Evolutionary conservation across 768 basidiomycete genomes (phyloP).

Genomic region (Cystoderma amianthinum): DNA sequence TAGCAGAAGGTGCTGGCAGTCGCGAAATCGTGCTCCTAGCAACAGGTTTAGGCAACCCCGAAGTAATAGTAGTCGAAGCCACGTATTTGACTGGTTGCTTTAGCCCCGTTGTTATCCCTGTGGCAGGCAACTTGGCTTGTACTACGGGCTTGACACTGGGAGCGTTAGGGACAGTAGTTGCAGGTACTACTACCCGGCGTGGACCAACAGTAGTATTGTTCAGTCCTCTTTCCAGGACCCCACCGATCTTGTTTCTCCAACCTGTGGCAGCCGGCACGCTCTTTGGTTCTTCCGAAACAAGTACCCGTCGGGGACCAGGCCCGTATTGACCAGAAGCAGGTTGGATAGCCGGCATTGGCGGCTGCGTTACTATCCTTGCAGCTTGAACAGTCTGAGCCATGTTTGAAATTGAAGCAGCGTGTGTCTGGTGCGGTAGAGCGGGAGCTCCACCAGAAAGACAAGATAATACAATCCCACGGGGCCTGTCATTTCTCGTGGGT

Average conservation of each 20-base stretch:
- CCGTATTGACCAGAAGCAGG: background rate
- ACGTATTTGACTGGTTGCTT: slow-evolving; percentile 16
- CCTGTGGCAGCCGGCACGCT: slow-evolving; percentile 2
- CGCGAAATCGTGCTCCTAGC: slow-evolving; percentile 12
- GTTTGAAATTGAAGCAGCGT: too few relatives aligned
- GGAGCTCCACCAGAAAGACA: too few relatives aligned
- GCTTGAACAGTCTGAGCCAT: background rate
- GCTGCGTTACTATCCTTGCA: background rate
- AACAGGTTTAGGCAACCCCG: slow-evolving; percentile 21
- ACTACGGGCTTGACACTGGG: slow-evolving; percentile 4
- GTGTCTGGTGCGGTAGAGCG: too few relatives aligned
- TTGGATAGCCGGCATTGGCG: slow-evolving; percentile 1
- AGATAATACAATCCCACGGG: too few relatives aligned
- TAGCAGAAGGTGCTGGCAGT: slow-evolving; percentile 14
- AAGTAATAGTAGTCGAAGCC: slow-evolving; percentile 8
- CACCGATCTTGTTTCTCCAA: background rate
- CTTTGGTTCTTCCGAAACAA: slow-evolving; percentile 20
- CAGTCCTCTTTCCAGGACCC: slow-evolving; percentile 3
- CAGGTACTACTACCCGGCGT: slow-evolving; percentile 23
- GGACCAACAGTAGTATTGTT: slow-evolving; percentile 17
- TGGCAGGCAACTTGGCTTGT: background rate
- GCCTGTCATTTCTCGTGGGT: too few relatives aligned
- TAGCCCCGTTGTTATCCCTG: slow-evolving; percentile 11
- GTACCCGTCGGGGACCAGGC: slow-evolving; percentile 21
- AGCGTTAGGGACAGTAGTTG: background rate